Conservation (phyloP, 495 filamentous ascomycete species). For the Penicillium desertorum region DNA sequence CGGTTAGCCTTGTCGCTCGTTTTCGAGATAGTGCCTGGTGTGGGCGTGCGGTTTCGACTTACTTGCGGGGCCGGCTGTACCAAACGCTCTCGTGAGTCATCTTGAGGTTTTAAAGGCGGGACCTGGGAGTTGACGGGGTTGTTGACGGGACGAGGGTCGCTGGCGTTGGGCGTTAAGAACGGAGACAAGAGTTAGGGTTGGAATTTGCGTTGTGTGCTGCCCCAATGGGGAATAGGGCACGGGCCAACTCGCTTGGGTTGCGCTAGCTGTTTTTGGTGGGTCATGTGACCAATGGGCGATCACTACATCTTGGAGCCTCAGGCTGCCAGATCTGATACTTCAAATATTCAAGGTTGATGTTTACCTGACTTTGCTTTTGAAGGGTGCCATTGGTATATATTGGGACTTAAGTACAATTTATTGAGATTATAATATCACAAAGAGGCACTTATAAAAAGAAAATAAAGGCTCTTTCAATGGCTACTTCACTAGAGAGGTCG, state of each 20-base stretch:
- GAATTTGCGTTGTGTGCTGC: conserved; percentile 44
- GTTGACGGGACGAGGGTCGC: conserved; percentile 40
- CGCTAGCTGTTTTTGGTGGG: conserved; percentile 30
- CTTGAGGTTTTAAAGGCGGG: conserved; percentile 49
- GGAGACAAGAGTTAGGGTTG: conserved; percentile 36
- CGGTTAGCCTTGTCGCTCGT: conserved; percentile 17
- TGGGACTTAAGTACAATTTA: neutral
- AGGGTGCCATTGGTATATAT: neutral
- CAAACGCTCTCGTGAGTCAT: conserved; percentile 99
- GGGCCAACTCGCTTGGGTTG: conserved; percentile 39
- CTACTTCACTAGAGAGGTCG: no score
- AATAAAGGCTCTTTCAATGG: no score
- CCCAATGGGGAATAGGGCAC: conserved; percentile 34
- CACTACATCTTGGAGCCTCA: conserved; percentile 13
- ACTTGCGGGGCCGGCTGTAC: conserved; percentile 95
- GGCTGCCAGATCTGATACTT: conserved; percentile 9
- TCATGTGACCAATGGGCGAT: conserved; percentile 16
- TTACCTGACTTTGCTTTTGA: neutral
- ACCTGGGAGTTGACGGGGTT: conserved; percentile 41
- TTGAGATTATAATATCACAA: neutral
- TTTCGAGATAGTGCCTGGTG: conserved; percentile 8
- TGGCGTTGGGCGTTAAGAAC: conserved; percentile 43
- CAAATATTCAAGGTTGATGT: neutral
- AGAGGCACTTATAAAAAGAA: no score
- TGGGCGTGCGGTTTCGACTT: conserved; percentile 37